Base-by-base conservation (phyloP, 148 eudicot genomes). In the Diospyros kaki region DNA sequence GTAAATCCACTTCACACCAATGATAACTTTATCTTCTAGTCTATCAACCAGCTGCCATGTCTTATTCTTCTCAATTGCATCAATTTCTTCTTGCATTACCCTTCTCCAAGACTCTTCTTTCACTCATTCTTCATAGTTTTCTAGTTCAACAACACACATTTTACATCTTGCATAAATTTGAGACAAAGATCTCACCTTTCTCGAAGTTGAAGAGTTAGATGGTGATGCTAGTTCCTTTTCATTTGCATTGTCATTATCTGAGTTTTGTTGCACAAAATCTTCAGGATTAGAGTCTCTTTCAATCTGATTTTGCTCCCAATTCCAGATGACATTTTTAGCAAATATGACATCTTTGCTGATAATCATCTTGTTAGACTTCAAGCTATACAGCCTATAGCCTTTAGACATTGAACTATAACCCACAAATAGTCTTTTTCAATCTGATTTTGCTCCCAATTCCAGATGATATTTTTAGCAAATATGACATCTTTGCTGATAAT, bases 1-100 rank as follows among this genome's bases (percentile, higher is more conserved):
- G 17, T 46, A 66, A 4, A 66, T 15, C 70, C 70, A 66, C 28
- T 66, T 66, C 11, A 66, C 70, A 3, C 53, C 52, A 45, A 66
- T 66, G 15, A 66, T 6, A 1, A 43, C 18, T 6, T 66, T 66
- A 45, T 66, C 50, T 12, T 42, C 12, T 43, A 53, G 70, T 4
- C 3, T 3, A 1, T 63, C 43, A 1, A 63, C 44, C 0, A 63
- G 44, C 7, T 58, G 28, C 62, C 62, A 58, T 58, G 38, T 58
- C 4, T 14, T 38, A 15, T 63, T 63, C 44, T 63, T 63, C 44
- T 63, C 10, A 63, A 63, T 63, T 9, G 10, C 13, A 1, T 63
- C 44, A 63, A 63, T 63, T 40, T 63, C 66, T 40, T 63, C 70
- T 40, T 66, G 9, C 18, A 46, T 66, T 1, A 28, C 70, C 2